Base-by-base conservation (phyloP, 106 monocot species). In the Phalaenopsis aphrodite region DNA sequence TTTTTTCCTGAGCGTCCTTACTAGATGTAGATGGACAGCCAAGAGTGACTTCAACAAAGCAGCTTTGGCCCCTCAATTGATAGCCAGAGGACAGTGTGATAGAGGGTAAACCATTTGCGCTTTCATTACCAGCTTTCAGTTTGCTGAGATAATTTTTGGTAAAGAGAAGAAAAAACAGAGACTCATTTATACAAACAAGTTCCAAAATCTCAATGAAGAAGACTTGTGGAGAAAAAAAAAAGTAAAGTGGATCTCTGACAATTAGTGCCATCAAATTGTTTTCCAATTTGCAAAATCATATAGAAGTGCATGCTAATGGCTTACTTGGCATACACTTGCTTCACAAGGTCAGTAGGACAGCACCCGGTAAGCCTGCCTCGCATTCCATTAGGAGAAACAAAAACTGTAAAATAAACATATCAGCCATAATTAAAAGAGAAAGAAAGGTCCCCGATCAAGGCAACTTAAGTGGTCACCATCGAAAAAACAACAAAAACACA, bases 321-420 rank as follows among this genome's bases (percentile, higher is more conserved):
- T 10, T 92, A 98, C 97, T 92, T 92, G 64, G 77, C 73, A 81
- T 94, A 98, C 3, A 89, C 89, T 88, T 98, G 90, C 55, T 92
- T 98, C 49, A 98, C 94, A 80, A 98, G 89, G 82, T 94, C 97
- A 87, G 83, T 84, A n/a, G 97, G 94, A 66, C 90, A 90, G 75
- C 90, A 89, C 66, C 97, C 97, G 75, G 85, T 87, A 78, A 98
- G 85, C 79, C 90, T 90, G 48, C 97, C 97, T 41, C 83, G 85
- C 92, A 98, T 91, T 79, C 97, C 97, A 91, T 87, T 92, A 39
- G 94, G 90, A 77, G 94, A 87, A 86, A 92, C 87, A 85, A 94
- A 88, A 84, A 92, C 97, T 98, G 94, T 75, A 80, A 69, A 69
- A 87, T 47, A 78, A 78, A 45, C 36, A 74, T 45, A 38, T n/a